Base-by-base conservation (phyloP, 2,329 filamentous ascomycete genomes). In the Domatiomyces catenatus region DNA sequence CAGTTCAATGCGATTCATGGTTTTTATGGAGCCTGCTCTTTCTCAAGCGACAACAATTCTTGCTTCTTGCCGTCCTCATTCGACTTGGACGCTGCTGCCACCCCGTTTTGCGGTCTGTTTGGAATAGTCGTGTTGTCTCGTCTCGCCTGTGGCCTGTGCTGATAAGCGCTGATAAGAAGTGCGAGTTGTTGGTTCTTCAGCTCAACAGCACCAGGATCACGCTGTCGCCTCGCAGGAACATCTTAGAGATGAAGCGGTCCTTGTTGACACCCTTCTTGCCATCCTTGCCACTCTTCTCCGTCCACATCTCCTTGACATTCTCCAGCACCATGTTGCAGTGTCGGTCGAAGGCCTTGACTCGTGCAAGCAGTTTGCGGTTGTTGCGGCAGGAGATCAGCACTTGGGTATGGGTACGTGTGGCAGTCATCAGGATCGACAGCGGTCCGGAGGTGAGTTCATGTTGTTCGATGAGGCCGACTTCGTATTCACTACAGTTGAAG, bases 241-340 rank as follows among this genome's bases (percentile, higher is more conserved):
- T 90, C 74, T 95, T 95, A 76, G 86, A 94, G 63, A 96, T 92
- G 69, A 95, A 95, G 43, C 92, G 77, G 69, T 98, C 92, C 79
- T 96, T 95, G 74, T 98, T 98, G 56, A 96, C 86, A 50, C 89
- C 89, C 71, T 88, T 89, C 74, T 90, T 92, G 58, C 90, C 90
- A 58, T 82, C 83, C 63, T 86, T 76, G 54, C 81, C 75, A 47
- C 90, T 88, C 50, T 85, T 92, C 72, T 98, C 92, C 8, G 89
- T 95, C 92, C 92, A 98, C 90, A 98, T 96, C 73, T 98, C 92
- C 76, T 93, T 93, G 44, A 93, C 88, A 60, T 94, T 94, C 74
- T 94, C 88, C 46, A 95, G 75, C 2, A 94, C 86, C 92, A 98
- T 96, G 72, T 98, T 98, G 79, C 89, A 96, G 71, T 98, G 92